These are phyloP conservation scores for Eutypella sp. DNA, from an alignment of 2,329 filamentous ascomycete species.

Conservation along the genomic window DNA sequence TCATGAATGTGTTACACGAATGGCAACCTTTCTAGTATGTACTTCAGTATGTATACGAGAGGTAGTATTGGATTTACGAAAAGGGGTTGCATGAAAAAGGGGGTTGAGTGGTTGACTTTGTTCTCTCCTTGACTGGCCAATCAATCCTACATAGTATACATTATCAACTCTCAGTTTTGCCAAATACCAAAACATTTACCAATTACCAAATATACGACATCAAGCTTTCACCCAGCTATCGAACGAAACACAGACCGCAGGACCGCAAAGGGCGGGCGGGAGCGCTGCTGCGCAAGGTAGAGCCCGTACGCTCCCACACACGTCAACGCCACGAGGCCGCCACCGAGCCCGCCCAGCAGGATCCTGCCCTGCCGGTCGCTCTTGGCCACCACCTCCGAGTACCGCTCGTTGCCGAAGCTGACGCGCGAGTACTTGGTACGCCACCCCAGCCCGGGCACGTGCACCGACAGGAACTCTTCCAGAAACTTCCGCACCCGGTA, in stretches of 20 bases:
- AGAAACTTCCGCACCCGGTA: conserved; percentile 81
- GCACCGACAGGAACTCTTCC: conserved; percentile 76
- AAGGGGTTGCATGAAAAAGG: too few relatives aligned
- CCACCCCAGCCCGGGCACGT: conserved; percentile 76
- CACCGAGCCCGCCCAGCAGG: conserved; percentile 37
- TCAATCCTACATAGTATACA: too few relatives aligned
- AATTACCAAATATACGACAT: neutral
- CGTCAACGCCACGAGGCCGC: conserved; percentile 29
- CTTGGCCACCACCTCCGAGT: conserved; percentile 71
- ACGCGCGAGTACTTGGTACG: conserved; percentile 88
- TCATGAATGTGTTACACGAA: too few relatives aligned
- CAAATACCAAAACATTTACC: neutral
- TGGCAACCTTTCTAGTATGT: too few relatives aligned
- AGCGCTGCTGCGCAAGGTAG: conserved; percentile 5
- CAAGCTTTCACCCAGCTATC: neutral
- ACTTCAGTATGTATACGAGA: too few relatives aligned
- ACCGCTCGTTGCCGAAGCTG: conserved; percentile 89
- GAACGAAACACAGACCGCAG: neutral
- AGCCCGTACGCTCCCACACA: conserved; percentile 17
- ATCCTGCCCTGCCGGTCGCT: conserved; percentile 65
- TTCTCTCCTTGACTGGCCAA: too few relatives aligned
- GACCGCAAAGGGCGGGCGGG: neutral
- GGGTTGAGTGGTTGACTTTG: too few relatives aligned
- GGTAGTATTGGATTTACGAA: too few relatives aligned
- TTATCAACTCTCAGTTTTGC: too few relatives aligned